phyloP scores from a whole-genome alignment of 108 stramenopile genomes.

The Craspedostauros australis region DNA sequence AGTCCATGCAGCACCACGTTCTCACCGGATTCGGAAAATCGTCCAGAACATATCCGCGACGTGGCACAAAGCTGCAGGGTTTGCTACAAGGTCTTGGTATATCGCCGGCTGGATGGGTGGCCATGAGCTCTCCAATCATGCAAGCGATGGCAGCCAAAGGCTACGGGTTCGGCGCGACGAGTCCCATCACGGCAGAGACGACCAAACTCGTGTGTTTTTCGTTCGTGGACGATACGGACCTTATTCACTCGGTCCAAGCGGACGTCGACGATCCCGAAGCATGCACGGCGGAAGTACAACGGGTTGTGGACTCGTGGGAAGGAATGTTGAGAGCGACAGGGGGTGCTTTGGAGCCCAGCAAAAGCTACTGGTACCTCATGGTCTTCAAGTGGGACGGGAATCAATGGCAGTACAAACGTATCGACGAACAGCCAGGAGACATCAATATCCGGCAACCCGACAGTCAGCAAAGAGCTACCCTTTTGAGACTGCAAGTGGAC shows the following conservation, averaged over 20 bases:
- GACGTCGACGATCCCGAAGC: background rate
- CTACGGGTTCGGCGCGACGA: background rate
- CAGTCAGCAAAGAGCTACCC: background rate
- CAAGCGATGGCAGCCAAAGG: slow-evolving; percentile 3
- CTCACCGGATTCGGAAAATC: slow-evolving; percentile 3
- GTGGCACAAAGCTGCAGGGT: slow-evolving; percentile 1
- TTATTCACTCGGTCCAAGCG: background rate
- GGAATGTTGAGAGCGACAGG: slow-evolving; percentile 1
- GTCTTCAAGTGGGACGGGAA: background rate
- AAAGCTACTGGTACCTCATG: slow-evolving; percentile 7
- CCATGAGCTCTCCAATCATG: slow-evolving; percentile 16
- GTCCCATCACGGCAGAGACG: background rate
- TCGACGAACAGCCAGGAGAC: background rate
- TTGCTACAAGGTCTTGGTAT: slow-evolving; percentile 32
- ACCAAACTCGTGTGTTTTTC: slow-evolving; percentile 1
- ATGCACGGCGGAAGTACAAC: background rate
- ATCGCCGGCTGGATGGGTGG: slow-evolving; percentile 28
- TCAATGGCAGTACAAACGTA: background rate
- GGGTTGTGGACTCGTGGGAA: background rate
- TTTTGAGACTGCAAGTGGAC: background rate
- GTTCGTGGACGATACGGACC: slow-evolving; percentile 29
- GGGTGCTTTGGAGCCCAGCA: background rate
- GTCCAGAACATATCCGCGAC: background rate
- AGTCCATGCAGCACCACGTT: slow-evolving; percentile 2
- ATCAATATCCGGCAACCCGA: background rate